Percentiles rank a stretch among this genome's conserved stretches.
phyloP scores from a whole-genome alignment of 108 stramenopile genomes.

The Nannochloropsis granulata region DNA sequence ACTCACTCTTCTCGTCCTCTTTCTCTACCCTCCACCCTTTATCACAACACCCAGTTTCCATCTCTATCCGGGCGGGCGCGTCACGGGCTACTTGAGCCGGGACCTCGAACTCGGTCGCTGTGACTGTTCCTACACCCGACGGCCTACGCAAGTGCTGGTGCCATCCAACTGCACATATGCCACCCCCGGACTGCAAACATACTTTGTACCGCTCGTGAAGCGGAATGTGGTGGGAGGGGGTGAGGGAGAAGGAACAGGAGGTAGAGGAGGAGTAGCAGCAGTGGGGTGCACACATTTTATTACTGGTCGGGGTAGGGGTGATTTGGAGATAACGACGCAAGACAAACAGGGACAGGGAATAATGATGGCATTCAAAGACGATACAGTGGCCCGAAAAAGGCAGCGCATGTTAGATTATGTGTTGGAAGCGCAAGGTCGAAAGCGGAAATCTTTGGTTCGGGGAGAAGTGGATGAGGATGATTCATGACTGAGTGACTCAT shows the following conservation, averaged over 20 bases:
- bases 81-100: neutral
- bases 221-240: neutral
- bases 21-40: no score
- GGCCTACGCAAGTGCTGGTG: neutral
- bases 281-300: neutral
- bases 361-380: neutral
- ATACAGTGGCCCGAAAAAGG: neutral
- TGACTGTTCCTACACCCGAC: neutral
- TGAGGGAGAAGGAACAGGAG: neutral
- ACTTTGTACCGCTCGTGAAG: neutral
- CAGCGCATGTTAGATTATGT: neutral
- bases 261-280: neutral
- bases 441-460: no score
- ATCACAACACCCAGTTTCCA: neutral
- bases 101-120: neutral
- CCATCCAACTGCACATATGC: neutral
- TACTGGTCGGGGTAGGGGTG: neutral
- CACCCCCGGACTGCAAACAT: neutral
- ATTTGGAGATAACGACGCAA: neutral
- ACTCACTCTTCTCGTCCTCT: no score
- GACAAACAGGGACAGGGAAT: neutral
- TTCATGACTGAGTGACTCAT: no score
- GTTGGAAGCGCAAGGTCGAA: neutral
- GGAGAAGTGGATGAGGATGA: no score
- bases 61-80: neutral